Base-by-base conservation (phyloP, 257 asterid species). In the Solanum boliviense region DNA sequence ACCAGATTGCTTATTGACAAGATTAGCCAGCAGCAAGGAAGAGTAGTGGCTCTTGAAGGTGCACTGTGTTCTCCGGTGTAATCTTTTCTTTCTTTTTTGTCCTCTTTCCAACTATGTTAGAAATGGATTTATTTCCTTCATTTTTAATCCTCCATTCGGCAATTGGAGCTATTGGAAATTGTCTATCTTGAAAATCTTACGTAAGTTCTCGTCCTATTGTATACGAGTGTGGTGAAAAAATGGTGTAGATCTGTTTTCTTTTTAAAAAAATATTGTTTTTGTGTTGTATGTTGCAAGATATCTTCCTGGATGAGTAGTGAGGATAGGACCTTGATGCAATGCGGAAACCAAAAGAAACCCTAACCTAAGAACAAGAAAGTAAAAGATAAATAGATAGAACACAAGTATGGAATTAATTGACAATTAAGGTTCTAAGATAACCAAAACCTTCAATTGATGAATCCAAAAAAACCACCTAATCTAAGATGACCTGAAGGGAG, bases 11-110 rank as follows among this genome's bases (percentile, higher is more conserved):
- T 96, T 34, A 94, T 95, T 74, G 98, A 96, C 91, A 98, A 94
- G 93, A 96, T 96, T 88, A 96, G 98, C 90, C 68, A 34, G 87
- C 99, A 96, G 87, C 98, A 94, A 89, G 98, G 96, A 86, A 92
- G 90, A 48, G 93, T 96, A 89, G 74, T 88, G 46, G 88, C 95
- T 83, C 98, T 96, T 86, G 98, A 96, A 96, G 98, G 99, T 96
- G 89, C 91, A 87, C 76, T 86, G 13, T 52, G 84, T 81, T 89
- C 86, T 90, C 74, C 85, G 72, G 72, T 76, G 58, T 39, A 23
- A 20, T 78, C 44, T 36, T 84, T n/a, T 74, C 71, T 52, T 82
- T 89, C 31, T 38, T 52, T 81, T 9, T 46, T 46, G 68, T 48
- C 11, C 86, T 56, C 65, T 84, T 31, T 88, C 72, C 48, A 44